A percentile compares a stretch with the other conserved stretches of the same genome.
Conservation (phyloP, 345 rosid species). For the Ricinus communis region DNA sequence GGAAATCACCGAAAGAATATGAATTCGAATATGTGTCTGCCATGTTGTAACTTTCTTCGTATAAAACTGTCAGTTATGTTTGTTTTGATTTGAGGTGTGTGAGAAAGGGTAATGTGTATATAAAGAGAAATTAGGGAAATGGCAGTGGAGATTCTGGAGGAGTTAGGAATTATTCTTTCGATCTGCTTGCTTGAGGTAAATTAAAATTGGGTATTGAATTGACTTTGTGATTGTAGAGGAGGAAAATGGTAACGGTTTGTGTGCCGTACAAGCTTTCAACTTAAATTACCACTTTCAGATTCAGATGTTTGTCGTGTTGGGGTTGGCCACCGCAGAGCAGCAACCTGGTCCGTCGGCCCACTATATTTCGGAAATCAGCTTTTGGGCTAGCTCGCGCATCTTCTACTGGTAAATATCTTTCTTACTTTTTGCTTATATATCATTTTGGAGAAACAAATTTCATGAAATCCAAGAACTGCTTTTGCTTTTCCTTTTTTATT, state of each 20-base stretch:
- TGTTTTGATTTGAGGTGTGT: neutral
- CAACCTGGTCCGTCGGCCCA: neutral
- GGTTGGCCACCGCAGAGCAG: too few relatives aligned
- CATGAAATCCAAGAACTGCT: too few relatives aligned
- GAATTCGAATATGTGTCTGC: constrained; percentile 16
- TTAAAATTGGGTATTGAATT: too few relatives aligned
- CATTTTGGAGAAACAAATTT: too few relatives aligned
- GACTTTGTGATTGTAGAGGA: neutral
- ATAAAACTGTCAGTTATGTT: neutral
- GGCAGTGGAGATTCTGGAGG: constrained; percentile 37
- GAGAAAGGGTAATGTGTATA: neutral
- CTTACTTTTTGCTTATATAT: too few relatives aligned
- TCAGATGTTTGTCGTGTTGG: neutral
- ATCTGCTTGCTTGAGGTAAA: too few relatives aligned
- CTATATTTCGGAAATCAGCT: neutral
- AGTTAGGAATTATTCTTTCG: constrained; percentile 25
- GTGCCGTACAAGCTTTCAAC: constrained; percentile 3
- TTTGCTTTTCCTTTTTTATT: too few relatives aligned
- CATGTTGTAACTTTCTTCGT: constrained; percentile 10
- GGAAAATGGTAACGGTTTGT: neutral
- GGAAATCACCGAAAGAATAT: constrained; percentile 58
- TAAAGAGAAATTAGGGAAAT: neutral
- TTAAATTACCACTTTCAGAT: neutral
- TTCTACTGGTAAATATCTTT: too few relatives aligned
- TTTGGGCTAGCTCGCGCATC: neutral